These are phyloP conservation scores for Blastocrithidia nonstop DNA, from an alignment of 208 protist genomes.

Conservation along the genomic window DNA sequence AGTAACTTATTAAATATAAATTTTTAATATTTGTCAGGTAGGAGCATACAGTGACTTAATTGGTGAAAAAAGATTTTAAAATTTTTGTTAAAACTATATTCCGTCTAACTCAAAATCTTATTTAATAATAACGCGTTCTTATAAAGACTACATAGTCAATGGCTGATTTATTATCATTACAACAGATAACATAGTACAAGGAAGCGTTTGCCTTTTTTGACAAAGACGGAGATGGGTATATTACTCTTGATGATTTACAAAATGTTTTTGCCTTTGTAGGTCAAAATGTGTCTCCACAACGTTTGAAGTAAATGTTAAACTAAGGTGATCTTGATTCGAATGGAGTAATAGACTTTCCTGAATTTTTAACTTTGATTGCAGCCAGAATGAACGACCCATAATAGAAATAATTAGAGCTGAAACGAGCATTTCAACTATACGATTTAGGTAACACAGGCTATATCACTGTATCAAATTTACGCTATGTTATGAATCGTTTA, in stretches of 20 bases:
- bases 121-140: not conserved
- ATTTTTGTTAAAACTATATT: not conserved
- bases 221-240: conserved; percentile 95
- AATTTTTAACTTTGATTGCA: conserved; percentile 88
- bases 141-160: conserved; percentile 17
- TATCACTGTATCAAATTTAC: conserved; percentile 84
- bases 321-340: conserved; percentile 96
- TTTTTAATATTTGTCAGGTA: not conserved
- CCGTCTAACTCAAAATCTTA: not conserved
- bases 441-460: conserved; percentile 90
- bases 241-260: conserved; percentile 97
- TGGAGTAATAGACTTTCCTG: conserved; percentile 96
- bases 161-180: conserved; percentile 90
- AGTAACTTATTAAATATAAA: not conserved
- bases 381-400: conserved; percentile 76
- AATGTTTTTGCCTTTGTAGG: conserved; percentile 98
- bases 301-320: conserved; percentile 92
- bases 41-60: conserved; percentile 1
- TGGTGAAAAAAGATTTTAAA: not conserved
- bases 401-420: conserved; percentile 86
- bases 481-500: conserved; percentile 85
- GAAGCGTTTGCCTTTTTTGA: conserved; percentile 99
- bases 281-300: conserved; percentile 85
- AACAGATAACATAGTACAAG: conserved; percentile 99
- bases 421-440: conserved; percentile 87